Conservation (phyloP, 495 filamentous ascomycete species). For the Penicillium waksmanii region DNA sequence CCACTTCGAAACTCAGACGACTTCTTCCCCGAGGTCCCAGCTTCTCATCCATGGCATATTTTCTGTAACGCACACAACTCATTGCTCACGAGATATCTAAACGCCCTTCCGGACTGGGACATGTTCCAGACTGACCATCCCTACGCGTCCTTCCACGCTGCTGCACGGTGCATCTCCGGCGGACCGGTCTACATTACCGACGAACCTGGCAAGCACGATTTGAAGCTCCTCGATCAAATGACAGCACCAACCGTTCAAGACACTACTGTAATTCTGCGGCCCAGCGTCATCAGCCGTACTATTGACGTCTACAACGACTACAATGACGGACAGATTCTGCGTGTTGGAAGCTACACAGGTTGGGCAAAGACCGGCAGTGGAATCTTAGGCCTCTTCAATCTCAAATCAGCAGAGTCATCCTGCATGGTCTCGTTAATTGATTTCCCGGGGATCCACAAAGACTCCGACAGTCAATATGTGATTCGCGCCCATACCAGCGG, state of each 20-base stretch:
- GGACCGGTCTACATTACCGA: slow-evolving; percentile 96
- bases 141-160: slow-evolving; percentile 82
- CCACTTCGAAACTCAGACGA: slow-evolving; percentile 90
- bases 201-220: slow-evolving; percentile 76
- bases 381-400: slow-evolving; percentile 85
- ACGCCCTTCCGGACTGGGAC: slow-evolving; percentile 92
- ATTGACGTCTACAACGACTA: slow-evolving; percentile 76
- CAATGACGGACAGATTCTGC: slow-evolving; percentile 70
- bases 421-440: slow-evolving; percentile 69
- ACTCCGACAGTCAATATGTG: slow-evolving; percentile 57
- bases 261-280: slow-evolving; percentile 76
- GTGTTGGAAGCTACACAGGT: slow-evolving; percentile 75
- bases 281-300: slow-evolving; percentile 68
- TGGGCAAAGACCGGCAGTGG: slow-evolving; percentile 67
- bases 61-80: slow-evolving; percentile 92
- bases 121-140: slow-evolving; percentile 93
- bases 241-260: slow-evolving; percentile 67
- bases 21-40: slow-evolving; percentile 80
- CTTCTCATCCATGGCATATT: slow-evolving; percentile 89
- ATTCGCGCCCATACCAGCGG: slow-evolving; percentile 75
- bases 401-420: slow-evolving; percentile 56
- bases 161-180: slow-evolving; percentile 85
- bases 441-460: slow-evolving; percentile 68
- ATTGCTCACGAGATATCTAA: slow-evolving; percentile 74
- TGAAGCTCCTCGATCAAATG: slow-evolving; percentile 76